phyloP scores from a whole-genome alignment of 2,329 filamentous ascomycete genomes.

The Ophiostoma ips region DNA sequence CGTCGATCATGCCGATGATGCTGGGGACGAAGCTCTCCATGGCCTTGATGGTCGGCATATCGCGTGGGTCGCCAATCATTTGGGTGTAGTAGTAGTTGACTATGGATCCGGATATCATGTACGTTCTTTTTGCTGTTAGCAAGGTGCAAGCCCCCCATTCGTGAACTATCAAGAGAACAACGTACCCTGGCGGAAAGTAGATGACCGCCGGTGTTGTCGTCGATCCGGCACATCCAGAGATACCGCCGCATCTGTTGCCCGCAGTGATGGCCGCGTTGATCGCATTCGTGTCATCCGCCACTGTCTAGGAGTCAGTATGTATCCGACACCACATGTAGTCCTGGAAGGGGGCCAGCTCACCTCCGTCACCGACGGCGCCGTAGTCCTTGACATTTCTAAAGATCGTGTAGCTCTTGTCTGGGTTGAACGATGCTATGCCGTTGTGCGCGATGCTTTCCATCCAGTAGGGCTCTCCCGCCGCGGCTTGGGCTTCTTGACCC shows the following conservation, averaged over 20 bases:
- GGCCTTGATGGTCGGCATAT: constrained; percentile 16
- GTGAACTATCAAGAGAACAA: not conserved
- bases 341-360: constrained; percentile 11
- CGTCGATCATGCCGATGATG: constrained; percentile 33
- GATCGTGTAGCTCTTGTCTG: constrained; percentile 18
- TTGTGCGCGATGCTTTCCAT: constrained; percentile 33
- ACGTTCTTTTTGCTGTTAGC: constrained; percentile 11
- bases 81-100: constrained; percentile 17
- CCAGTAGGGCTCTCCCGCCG: constrained; percentile 19
- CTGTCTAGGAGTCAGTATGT: constrained; percentile 10
- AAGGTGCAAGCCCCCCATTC: too few species aligned
- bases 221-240: constrained; percentile 9
- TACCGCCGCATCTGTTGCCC: constrained; percentile 19
- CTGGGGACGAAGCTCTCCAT: constrained; percentile 28
- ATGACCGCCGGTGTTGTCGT: constrained; percentile 15
- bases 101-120: constrained; percentile 15
- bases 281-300: constrained; percentile 58
- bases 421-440: constrained; percentile 32
- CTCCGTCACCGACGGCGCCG: constrained; percentile 60
- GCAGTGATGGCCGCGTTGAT: constrained; percentile 53
- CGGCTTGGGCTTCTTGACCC: constrained; percentile 13
- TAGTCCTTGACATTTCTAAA: constrained; percentile 16
- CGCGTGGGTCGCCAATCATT: constrained; percentile 13
- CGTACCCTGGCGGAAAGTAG: constrained; percentile 14
- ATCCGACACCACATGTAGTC: not conserved